Evolutionary conservation across 805 yeast species (phyloP), one percentile per base, ranked within the genome.

Genomic region (Candida ficus): DNA sequence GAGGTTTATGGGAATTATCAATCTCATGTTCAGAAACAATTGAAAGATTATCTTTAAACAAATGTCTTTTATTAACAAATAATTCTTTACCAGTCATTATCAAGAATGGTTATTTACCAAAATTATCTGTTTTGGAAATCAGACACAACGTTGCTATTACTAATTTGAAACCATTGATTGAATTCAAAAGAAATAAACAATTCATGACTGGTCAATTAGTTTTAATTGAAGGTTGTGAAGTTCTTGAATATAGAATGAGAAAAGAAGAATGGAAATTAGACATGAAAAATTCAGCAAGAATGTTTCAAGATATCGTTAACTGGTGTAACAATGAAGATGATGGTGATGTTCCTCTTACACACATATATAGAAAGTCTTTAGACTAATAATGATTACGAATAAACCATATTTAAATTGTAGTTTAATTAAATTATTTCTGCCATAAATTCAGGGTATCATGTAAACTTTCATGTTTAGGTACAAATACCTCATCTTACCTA

Each of bases 1-100:
- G 77, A 32, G 70, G 85, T 5, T 65, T 90, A 13, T 87, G 95
- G 95, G 90, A 83, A 52, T 62, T 90, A 26, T 88, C 89, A 0
- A 59, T 73, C 14, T 58, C 67, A 38, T 63, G 76, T 21, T 78
- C 79, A 18, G 52, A 57, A 1, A 52, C 64, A 5, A 53, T 90
- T 4, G 78, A 76, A 50, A 67, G 96, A 38, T 64, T 89, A 17
- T 83, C 95, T 7, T 58, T 89, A 38, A 89, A 89, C 60, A 78
- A 80, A 52, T 89, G 97, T 57, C 66, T 70, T 23, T 53, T 60
- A 19, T 56, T 85, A 27, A 73, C 85, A 14, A 70, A 83, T 53
- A 70, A 70, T 38, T 73, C 82, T 3, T 54, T 83, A 4, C 86
- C 87, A 4, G 61, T 67, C 21, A 60, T 74, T 4, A 52, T 73